phyloP scores from a whole-genome alignment of 495 filamentous ascomycete species.

The Bathelium albidoporum region DNA sequence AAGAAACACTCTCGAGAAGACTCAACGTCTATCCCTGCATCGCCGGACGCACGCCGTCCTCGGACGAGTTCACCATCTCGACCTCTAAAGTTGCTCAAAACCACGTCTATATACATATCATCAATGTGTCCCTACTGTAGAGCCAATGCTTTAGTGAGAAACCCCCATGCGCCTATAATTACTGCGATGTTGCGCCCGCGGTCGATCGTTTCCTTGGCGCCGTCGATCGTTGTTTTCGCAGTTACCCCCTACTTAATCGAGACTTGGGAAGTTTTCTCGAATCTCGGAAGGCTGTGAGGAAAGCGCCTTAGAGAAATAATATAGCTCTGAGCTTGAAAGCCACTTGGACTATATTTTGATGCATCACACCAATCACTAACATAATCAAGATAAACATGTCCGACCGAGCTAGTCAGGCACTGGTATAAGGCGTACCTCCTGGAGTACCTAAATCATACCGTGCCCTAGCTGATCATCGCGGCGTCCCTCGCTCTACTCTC shows the following conservation, averaged over 20 bases:
- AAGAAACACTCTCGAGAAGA: too few species aligned
- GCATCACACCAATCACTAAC: background rate
- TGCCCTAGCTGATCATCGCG: slow-evolving; percentile 14
- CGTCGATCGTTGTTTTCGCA: too few species aligned
- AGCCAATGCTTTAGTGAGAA: background rate
- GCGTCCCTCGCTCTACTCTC: slow-evolving; percentile 15
- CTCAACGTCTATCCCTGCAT: background rate
- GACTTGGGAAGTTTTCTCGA: too few species aligned
- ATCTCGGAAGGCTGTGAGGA: too few species aligned
- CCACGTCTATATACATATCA: background rate
- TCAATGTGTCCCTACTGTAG: background rate
- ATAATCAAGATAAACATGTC: background rate
- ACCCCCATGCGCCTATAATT: background rate
- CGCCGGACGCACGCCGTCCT: background rate
- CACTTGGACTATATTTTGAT: too few species aligned
- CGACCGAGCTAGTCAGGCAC: slow-evolving; percentile 15
- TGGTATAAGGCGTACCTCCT: slow-evolving; percentile 12
- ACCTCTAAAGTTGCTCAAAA: background rate
- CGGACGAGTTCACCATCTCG: background rate
- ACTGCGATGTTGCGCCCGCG: too few species aligned
- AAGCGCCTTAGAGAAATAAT: background rate
- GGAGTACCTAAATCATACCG: slow-evolving; percentile 12
- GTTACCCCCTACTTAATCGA: too few species aligned
- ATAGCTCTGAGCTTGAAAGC: background rate
- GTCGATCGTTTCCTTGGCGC: too few species aligned